Conservation (phyloP, 768 basidiomycete species). For the Leccinum boreale region DNA sequence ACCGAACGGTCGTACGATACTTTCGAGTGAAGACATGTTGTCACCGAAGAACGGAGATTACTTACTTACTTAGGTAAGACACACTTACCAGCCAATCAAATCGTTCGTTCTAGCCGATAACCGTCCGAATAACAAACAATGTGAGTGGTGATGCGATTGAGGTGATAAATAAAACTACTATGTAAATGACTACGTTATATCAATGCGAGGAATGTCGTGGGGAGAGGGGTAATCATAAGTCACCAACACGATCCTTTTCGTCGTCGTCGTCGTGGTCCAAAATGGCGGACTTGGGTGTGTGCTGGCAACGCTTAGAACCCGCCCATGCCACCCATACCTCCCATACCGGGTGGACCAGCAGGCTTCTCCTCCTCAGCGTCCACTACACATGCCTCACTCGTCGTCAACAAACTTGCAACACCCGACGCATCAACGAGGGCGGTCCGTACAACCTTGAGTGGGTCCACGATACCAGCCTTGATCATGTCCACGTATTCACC, state of each 20-base stretch:
- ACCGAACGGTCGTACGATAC: not conserved
- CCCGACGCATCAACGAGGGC: slow-evolving; percentile 90
- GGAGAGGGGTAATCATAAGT: slow-evolving; percentile 7
- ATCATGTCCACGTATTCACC: slow-evolving; percentile 97
- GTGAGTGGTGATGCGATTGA: slow-evolving; percentile 27
- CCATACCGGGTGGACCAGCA: slow-evolving; percentile 51
- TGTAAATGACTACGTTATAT: slow-evolving; percentile 11
- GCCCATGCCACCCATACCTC: slow-evolving; percentile 61
- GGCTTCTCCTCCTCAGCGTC: slow-evolving; percentile 83
- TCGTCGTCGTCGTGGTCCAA: not conserved
- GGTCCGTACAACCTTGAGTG: slow-evolving; percentile 92
- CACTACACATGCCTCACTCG: slow-evolving; percentile 89
- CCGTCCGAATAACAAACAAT: not conserved
- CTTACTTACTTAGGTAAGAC: too few species aligned
- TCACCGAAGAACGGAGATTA: not conserved
- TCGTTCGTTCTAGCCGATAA: not conserved
- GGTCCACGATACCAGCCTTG: slow-evolving; percentile 90
- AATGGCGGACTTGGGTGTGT: not conserved
- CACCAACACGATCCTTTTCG: slow-evolving; percentile 1
- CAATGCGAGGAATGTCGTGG: slow-evolving; percentile 8
- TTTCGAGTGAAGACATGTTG: not conserved
- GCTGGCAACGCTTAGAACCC: slow-evolving; percentile 36
- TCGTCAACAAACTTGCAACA: slow-evolving; percentile 91
- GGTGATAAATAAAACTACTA: slow-evolving; percentile 7
- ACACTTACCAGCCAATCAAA: not conserved